phyloP scores from a whole-genome alignment of 1,284 basidiomycete genomes.

The Earliella scabrosa region DNA sequence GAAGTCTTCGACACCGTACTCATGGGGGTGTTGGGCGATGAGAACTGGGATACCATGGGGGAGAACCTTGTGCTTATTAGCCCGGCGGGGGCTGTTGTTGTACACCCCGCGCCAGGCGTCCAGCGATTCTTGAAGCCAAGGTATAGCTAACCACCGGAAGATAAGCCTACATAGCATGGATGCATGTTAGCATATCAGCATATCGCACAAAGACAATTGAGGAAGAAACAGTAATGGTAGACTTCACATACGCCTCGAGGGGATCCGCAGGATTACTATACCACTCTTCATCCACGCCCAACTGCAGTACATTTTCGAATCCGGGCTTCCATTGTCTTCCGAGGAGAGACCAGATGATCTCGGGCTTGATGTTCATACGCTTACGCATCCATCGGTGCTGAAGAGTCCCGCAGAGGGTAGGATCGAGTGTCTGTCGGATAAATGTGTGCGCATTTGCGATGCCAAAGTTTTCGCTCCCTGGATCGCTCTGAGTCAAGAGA shows the following conservation, averaged over 20 bases:
- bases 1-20: conserved; percentile 29
- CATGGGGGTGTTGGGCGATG: conserved; percentile 27
- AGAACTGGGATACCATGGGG: conserved; percentile 38
- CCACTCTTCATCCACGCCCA: conserved; percentile 33
- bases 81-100: conserved; percentile 31
- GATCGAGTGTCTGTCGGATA: conserved; percentile 39
- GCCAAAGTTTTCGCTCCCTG: conserved; percentile 44
- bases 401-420: conserved; percentile 34
- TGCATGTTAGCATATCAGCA: conserved; percentile 15
- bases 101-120: conserved; percentile 28
- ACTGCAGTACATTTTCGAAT: conserved; percentile 39
- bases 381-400: conserved; percentile 39
- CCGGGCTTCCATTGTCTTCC: conserved; percentile 34
- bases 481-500: conserved; percentile 43
- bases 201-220: background rate
- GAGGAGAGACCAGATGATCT: conserved; percentile 39
- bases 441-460: conserved; percentile 39
- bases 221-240: background rate
- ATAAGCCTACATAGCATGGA: no score
- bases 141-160: conserved; percentile 42
- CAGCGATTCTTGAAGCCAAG: conserved; percentile 42
- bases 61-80: conserved; percentile 36
- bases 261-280: conserved; percentile 36
- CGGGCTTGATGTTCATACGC: conserved; percentile 41
- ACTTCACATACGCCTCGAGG: conserved; percentile 32